Conservation (phyloP, 2,329 filamentous ascomycete genomes). For the Colletotrichum cereale region DNA sequence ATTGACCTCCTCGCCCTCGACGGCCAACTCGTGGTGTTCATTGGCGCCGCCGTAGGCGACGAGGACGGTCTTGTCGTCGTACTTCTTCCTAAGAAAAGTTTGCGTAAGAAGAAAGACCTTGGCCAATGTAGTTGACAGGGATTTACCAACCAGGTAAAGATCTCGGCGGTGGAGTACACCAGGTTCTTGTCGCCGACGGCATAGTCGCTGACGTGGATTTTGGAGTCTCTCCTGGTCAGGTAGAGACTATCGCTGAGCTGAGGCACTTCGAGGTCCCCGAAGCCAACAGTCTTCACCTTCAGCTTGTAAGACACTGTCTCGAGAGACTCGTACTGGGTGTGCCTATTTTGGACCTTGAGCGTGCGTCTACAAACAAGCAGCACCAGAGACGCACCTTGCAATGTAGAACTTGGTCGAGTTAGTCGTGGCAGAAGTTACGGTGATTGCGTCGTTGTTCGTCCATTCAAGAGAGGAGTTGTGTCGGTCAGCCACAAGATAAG, state of each 20-base stretch:
- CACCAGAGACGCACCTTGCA: constrained; percentile 21
- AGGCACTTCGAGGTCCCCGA: constrained; percentile 66
- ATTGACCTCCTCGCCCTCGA: constrained; percentile 44
- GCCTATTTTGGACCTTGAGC: constrained; percentile 57
- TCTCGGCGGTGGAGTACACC: constrained; percentile 75
- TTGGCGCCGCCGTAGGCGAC: constrained; percentile 71
- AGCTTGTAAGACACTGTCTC: constrained; percentile 71
- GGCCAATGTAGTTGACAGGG: too few species aligned
- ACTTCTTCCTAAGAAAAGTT: constrained; percentile 60
- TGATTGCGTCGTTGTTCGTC: constrained; percentile 58
- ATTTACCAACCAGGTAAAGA: constrained; percentile 64
- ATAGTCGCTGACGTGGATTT: constrained; percentile 74
- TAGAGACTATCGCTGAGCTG: constrained; percentile 66
- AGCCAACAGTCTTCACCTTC: constrained; percentile 64
- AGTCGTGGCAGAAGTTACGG: constrained; percentile 69
- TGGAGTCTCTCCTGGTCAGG: constrained; percentile 71
- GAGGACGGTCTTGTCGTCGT: constrained; percentile 66
- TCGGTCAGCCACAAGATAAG: constrained; percentile 71
- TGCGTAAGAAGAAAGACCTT: background rate
- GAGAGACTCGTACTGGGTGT: constrained; percentile 70
- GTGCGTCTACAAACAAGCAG: too few species aligned
- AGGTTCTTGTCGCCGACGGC: constrained; percentile 67
- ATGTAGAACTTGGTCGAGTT: constrained; percentile 69
- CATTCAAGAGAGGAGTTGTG: constrained; percentile 44
- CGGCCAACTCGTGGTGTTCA: constrained; percentile 71